Evolutionary conservation across 257 asterid genomes (phyloP).

Genomic region (Capsicum chinense): DNA sequence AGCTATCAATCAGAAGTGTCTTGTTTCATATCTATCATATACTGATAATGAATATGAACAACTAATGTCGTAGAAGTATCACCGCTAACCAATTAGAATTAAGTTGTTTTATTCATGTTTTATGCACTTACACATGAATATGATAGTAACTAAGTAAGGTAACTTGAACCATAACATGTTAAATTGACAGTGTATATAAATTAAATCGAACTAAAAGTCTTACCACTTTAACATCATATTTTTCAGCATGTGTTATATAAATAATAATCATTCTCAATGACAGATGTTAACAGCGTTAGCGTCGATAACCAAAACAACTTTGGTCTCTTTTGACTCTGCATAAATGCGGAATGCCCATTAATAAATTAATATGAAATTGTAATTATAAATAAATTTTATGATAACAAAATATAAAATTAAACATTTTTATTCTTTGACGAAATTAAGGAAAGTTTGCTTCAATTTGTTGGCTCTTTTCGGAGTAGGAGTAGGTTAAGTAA

Average conservation of each 20-base stretch:
- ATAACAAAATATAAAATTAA: background rate
- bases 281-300: constrained; percentile 85
- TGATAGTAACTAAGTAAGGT: too few relatives aligned
- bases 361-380: background rate
- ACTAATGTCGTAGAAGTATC: background rate
- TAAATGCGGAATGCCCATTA: too few relatives aligned
- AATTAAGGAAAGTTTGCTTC: background rate
- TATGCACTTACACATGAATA: too few relatives aligned
- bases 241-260: constrained; percentile 86
- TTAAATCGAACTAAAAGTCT: constrained; percentile 29
- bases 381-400: background rate
- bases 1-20: background rate
- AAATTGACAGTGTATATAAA: background rate
- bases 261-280: constrained; percentile 76
- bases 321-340: constrained; percentile 86
- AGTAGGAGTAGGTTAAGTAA: constrained; percentile 19
- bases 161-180: background rate
- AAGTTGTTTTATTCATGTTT: background rate
- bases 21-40: background rate
- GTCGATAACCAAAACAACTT: constrained; percentile 91
- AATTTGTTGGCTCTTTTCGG: background rate
- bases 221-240: constrained; percentile 90
- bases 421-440: background rate
- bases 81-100: background rate
- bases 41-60: background rate